Percentiles rank a stretch among this genome's conserved stretches.
Conservation (phyloP, 257 asterid species). For the Petunia secreta region DNA sequence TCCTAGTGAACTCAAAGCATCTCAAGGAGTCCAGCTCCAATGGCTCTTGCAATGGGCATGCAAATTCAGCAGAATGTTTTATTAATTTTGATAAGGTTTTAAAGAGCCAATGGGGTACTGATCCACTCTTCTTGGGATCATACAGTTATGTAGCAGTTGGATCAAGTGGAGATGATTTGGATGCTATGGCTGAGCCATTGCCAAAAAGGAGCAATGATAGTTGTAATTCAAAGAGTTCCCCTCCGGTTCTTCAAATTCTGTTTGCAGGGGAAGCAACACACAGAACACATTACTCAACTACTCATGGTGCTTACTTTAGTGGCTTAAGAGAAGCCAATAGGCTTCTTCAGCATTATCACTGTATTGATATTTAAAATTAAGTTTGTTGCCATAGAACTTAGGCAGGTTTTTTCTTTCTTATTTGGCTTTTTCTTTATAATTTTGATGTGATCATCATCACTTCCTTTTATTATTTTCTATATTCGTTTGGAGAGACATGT, state of each 20-base stretch:
- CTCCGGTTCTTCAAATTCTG: conserved; percentile 61
- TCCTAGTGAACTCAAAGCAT: conserved; percentile 34
- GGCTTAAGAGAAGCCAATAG: conserved; percentile 93
- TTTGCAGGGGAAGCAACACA: conserved; percentile 98
- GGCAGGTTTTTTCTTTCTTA: conserved; percentile 17
- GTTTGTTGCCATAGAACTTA: conserved; percentile 24
- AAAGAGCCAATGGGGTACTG: conserved; percentile 86
- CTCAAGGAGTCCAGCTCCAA: neutral
- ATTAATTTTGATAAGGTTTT: conserved; percentile 48
- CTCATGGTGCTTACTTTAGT: conserved; percentile 94
- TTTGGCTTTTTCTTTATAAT: neutral
- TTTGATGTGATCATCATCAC: neutral
- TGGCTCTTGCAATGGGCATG: conserved; percentile 27
- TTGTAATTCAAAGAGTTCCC: conserved; percentile 10
- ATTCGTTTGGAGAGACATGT: conserved; percentile 19
- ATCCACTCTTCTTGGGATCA: conserved; percentile 87
- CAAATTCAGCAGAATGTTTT: conserved; percentile 15
- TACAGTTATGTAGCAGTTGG: conserved; percentile 88
- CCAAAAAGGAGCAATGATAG: conserved; percentile 38
- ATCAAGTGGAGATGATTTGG: conserved; percentile 81
- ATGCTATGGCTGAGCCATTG: conserved; percentile 80
- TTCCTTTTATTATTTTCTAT: conserved; percentile 11
- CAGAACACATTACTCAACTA: conserved; percentile 86
- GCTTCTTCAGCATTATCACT: conserved; percentile 76
- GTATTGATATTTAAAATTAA: conserved; percentile 34